phyloP scores from a whole-genome alignment of 257 asterid species.

The Solanum neorickii region DNA sequence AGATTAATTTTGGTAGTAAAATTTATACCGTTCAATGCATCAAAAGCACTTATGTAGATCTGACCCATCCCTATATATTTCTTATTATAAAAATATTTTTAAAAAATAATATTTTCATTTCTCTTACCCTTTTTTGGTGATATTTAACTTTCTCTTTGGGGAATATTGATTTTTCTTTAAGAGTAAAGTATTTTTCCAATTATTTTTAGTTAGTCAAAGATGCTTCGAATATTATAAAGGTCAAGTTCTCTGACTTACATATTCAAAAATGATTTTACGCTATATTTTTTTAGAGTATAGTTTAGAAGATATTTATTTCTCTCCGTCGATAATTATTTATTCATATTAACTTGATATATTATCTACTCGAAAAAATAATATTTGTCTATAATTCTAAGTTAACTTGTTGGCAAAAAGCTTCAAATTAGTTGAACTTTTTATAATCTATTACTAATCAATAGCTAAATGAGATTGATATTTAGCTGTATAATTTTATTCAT shows the following conservation, averaged over 20 bases:
- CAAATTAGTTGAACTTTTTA: too few species aligned
- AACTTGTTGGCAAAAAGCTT: too few species aligned
- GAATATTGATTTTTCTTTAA: not conserved
- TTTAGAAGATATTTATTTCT: too few species aligned
- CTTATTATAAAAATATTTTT: too few species aligned
- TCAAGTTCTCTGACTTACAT: not conserved
- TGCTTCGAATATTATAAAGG: not conserved
- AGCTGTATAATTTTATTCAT: accelerated
- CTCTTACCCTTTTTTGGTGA: not conserved
- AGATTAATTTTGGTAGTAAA: not conserved
- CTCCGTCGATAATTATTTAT: too few species aligned
- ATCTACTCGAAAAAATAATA: too few species aligned
- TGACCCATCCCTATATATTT: not conserved
- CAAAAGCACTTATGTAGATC: not conserved
- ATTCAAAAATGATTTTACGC: not conserved
- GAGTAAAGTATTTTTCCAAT: not conserved
- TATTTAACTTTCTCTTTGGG: not conserved
- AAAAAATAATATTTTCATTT: not conserved
- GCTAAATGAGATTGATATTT: too few species aligned
- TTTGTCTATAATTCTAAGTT: too few species aligned
- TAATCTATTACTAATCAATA: too few species aligned
- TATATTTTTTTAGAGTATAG: not conserved
- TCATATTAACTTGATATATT: too few species aligned
- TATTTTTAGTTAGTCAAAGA: not conserved
- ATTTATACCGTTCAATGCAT: not conserved